These are phyloP conservation scores for Esteya vermicola DNA, from an alignment of 2,329 filamentous ascomycete species.

Conservation along the genomic window DNA sequence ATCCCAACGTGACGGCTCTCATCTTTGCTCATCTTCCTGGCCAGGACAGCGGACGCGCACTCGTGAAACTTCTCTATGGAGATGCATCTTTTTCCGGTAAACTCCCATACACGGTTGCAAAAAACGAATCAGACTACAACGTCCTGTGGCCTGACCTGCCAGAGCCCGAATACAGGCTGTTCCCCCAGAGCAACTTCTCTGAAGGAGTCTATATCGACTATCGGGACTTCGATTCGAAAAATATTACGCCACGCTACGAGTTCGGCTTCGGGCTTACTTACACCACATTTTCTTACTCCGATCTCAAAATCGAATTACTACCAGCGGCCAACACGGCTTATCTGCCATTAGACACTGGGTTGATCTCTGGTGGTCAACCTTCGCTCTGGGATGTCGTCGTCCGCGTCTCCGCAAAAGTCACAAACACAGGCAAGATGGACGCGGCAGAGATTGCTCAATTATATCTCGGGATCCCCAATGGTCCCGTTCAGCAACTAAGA, in stretches of 20 bases:
- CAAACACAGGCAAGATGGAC: conserved; percentile 38
- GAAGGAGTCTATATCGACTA: conserved; percentile 74
- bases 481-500: conserved; percentile 40
- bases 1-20: conserved; percentile 47
- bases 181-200: conserved; percentile 48
- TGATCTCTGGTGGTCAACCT: conserved; percentile 38
- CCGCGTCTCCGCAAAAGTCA: conserved; percentile 35
- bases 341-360: no score
- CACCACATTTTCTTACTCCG: conserved; percentile 45
- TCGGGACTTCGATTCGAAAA: conserved; percentile 49
- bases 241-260: conserved; percentile 54
- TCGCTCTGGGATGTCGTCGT: conserved; percentile 47
- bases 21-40: conserved; percentile 60
- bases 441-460: conserved; percentile 42
- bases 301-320: conserved; percentile 18
- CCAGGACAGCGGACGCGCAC: conserved; percentile 53
- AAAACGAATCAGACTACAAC: conserved; percentile 54
- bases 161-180: conserved; percentile 20
- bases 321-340: conserved; percentile 9
- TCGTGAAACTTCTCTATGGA: conserved; percentile 53
- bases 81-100: conserved; percentile 52
- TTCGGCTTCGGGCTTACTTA: conserved; percentile 71
- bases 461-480: conserved; percentile 16
- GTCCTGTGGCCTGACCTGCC: conserved; percentile 45
- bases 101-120: conserved; percentile 48